Evolutionary conservation across 345 rosid genomes (phyloP).

Genomic region (Capsella bursapastoris): DNA sequence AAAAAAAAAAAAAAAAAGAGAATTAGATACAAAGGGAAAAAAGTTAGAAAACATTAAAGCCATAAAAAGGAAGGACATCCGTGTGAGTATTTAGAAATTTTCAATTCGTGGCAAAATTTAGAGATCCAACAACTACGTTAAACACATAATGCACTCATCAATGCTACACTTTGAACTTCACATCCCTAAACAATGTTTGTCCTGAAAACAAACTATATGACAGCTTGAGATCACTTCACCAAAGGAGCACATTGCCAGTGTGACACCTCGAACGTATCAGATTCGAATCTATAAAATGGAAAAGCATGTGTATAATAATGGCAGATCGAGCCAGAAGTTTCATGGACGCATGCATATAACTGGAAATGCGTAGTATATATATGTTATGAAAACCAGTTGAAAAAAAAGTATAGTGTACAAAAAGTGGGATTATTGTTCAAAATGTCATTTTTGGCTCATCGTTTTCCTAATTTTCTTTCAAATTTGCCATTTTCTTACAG

Average conservation of each 20-base stretch:
- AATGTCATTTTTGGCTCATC: too few relatives aligned
- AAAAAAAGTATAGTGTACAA: too few relatives aligned
- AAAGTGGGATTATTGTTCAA: too few relatives aligned
- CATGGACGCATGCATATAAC: neutral
- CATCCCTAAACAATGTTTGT: neutral
- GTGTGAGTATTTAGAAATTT: neutral
- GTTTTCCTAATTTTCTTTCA: too few relatives aligned
- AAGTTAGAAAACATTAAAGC: neutral
- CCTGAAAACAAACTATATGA: neutral
- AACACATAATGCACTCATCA: neutral
- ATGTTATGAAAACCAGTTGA: too few relatives aligned
- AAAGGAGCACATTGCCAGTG: neutral
- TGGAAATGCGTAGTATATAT: neutral
- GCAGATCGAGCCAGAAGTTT: slow-evolving; percentile 1
- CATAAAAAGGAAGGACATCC: neutral
- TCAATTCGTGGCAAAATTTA: neutral
- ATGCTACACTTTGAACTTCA: neutral
- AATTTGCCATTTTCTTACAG: too few relatives aligned
- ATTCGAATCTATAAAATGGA: neutral
- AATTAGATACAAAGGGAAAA: too few relatives aligned
- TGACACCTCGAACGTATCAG: slow-evolving; percentile 16
- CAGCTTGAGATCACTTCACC: slow-evolving; percentile 20
- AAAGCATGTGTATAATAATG: slow-evolving; percentile 10
- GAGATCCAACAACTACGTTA: neutral
- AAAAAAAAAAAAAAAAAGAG: too few relatives aligned